Evolutionary conservation across 2,329 filamentous ascomycete species (phyloP).

Genomic region (Dryadomyces quercivorus): DNA sequence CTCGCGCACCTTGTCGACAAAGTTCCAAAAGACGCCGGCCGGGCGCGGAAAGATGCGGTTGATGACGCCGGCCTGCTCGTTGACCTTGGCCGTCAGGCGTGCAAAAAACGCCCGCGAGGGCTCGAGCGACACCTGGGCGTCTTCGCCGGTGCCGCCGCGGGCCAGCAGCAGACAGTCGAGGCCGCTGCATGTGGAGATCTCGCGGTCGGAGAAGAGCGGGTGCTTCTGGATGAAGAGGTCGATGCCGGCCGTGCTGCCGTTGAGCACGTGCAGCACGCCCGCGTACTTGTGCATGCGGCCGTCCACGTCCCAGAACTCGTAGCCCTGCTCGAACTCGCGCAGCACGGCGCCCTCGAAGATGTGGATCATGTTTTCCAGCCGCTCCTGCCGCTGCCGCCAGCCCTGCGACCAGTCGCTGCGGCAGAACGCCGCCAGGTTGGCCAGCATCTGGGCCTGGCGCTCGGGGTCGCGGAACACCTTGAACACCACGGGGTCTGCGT

Average conservation of each 20-base stretch:
- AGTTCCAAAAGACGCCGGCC: conserved; percentile 58
- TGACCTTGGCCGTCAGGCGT: conserved; percentile 58
- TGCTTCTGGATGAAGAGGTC: conserved; percentile 86
- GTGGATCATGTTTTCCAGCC: conserved; percentile 59
- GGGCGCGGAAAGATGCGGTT: conserved; percentile 68
- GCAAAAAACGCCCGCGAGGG: conserved; percentile 77
- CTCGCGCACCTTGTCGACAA: conserved; percentile 73
- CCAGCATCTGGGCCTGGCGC: conserved; percentile 78
- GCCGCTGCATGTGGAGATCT: conserved; percentile 54
- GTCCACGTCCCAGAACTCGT: conserved; percentile 78
- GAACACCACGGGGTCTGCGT: conserved; percentile 75
- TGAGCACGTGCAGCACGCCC: conserved; percentile 69
- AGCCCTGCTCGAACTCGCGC: conserved; percentile 85
- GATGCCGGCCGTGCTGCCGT: conserved; percentile 65
- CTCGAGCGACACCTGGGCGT: conserved; percentile 57
- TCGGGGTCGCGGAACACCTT: conserved; percentile 78
- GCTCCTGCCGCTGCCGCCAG: conserved; percentile 57
- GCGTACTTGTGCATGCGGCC: conserved; percentile 84
- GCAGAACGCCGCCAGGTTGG: conserved; percentile 67
- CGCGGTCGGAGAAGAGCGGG: conserved; percentile 63
- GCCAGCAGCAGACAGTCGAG: conserved; percentile 62
- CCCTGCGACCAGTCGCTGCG: conserved; percentile 71
- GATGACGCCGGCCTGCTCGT: conserved; percentile 70
- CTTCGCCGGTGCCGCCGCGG: conserved; percentile 22
- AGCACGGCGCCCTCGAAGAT: conserved; percentile 87